Evolutionary conservation across 176 grass and related monocot species (phyloP), one percentile per base, ranked within the genome.

Genomic region (Triticum timopheevii): DNA sequence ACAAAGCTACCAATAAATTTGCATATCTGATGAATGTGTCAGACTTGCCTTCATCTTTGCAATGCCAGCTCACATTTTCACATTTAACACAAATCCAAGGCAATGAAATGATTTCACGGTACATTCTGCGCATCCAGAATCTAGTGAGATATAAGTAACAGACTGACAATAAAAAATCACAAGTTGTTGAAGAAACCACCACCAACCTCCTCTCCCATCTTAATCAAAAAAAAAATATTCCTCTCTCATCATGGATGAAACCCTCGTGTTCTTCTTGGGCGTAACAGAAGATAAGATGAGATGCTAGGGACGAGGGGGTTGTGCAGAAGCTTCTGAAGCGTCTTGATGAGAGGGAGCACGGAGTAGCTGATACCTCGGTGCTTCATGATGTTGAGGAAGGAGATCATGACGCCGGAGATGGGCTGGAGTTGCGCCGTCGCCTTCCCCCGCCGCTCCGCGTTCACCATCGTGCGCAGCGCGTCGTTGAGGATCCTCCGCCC

Each of bases 301-400:
- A 39, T 56, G 52, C 6, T 2, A n/a, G 49, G 22, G 13, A 23
- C 4, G 40, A 33, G 5, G 71, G 38, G 71, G 11, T 44, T 16
- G 6, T 13, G 30, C 15, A 34, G n/a, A 5, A 73, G 69, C 4
- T 50, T 13, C 47, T 16, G 47, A 17, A 22, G 36, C 10, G 44
- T 5, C 20, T 10, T 10, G 52, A 78, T 4, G 27, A 24, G 25
- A 27, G 39, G 59, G 24, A 13, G 3, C 16, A 11, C 13, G 8
- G 45, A 63, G 79, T 22, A 44, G 40, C 22, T 22, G 4, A 15
- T 81, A 96, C 93, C 96, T 91, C 96, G 96, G 84, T 94, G 79
- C 84, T 98, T 98, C 96, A 96, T 96, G 90, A 98, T 93, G 61
- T 91, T 84, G 87, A 98, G 96, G 79, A 98, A 98, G 76, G 94